phyloP scores from a whole-genome alignment of 2,329 filamentous ascomycete genomes.

The Penicillium verrucosum region DNA sequence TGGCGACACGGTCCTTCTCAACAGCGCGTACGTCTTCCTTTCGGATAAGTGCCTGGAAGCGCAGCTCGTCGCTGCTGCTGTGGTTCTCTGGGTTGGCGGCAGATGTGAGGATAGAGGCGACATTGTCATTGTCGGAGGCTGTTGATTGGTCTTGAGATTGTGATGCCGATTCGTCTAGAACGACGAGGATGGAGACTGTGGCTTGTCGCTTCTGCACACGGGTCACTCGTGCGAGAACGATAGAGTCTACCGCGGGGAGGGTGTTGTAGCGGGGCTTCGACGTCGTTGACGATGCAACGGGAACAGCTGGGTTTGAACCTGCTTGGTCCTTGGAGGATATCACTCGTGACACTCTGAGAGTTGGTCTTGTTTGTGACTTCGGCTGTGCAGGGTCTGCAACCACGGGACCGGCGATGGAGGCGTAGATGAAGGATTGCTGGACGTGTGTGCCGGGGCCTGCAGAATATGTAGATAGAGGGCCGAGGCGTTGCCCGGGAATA shows the following conservation, averaged over 20 bases:
- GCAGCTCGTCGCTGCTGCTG: constrained; percentile 58
- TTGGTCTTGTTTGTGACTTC: constrained; percentile 33
- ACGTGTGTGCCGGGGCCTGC: constrained; percentile 84
- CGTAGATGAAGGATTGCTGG: constrained; percentile 68
- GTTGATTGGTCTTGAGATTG: constrained; percentile 18
- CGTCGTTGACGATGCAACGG: constrained; percentile 7
- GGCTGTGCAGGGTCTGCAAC: constrained; percentile 49
- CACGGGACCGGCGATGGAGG: constrained; percentile 76
- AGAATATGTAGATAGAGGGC: constrained; percentile 61
- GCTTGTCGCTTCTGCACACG: constrained; percentile 83
- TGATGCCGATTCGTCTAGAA: constrained; percentile 53
- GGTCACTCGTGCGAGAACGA: constrained; percentile 80
- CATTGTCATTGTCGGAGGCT: constrained; percentile 37
- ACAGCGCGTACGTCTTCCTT: constrained; percentile 90
- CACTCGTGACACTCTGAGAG: constrained; percentile 39
- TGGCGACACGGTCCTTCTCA: constrained; percentile 91
- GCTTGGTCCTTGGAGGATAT: constrained; percentile 6
- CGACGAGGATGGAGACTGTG: constrained; percentile 78
- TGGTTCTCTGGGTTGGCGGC: constrained; percentile 42
- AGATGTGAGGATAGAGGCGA: constrained; percentile 37
- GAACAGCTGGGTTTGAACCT: neutral
- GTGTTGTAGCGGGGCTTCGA: constrained; percentile 60
- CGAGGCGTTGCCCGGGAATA: constrained; percentile 79
- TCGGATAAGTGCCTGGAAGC: constrained; percentile 78
- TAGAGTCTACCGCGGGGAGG: constrained; percentile 74